Evolutionary conservation across 106 monocot species (phyloP).

Genomic region (Xerophyta viscosa): DNA sequence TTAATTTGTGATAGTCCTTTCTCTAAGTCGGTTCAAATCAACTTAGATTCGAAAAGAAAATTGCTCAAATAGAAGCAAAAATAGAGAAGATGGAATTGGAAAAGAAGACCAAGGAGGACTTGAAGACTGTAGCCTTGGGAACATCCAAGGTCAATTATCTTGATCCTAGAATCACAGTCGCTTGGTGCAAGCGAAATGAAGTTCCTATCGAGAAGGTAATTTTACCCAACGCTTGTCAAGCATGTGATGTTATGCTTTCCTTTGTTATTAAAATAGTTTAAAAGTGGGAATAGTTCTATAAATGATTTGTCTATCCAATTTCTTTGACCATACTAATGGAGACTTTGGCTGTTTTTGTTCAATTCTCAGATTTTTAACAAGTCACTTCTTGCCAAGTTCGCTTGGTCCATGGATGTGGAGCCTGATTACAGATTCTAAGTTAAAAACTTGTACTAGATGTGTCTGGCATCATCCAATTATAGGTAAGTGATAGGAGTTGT

Average conservation of each 20-base stretch:
- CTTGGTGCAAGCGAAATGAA: conserved; percentile 75
- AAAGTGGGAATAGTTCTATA: background rate
- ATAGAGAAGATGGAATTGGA: conserved; percentile 58
- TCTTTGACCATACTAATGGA: no score
- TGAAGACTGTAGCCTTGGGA: conserved; percentile 54
- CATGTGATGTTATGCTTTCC: background rate
- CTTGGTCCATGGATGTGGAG: conserved; percentile 53
- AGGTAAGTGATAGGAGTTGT: background rate
- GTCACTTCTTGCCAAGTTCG: conserved; percentile 45
- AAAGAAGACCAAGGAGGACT: conserved; percentile 43
- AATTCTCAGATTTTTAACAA: conserved; percentile 46
- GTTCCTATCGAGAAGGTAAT: conserved; percentile 63
- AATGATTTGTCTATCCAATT: background rate
- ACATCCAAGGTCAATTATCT: conserved; percentile 67
- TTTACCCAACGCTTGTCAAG: background rate
- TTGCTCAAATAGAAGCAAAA: conserved; percentile 37
- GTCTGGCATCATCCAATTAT: background rate
- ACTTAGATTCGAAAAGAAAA: conserved; percentile 33
- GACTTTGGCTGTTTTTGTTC: conserved; percentile 1
- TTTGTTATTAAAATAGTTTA: background rate
- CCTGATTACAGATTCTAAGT: conserved; percentile 42
- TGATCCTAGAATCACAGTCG: conserved; percentile 64
- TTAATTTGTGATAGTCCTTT: background rate
- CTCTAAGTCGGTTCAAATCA: background rate
- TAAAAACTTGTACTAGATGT: background rate